Percentiles rank a stretch among this genome's conserved stretches.
phyloP scores from a whole-genome alignment of 768 basidiomycete species.

The Tephrocybe sp. region DNA sequence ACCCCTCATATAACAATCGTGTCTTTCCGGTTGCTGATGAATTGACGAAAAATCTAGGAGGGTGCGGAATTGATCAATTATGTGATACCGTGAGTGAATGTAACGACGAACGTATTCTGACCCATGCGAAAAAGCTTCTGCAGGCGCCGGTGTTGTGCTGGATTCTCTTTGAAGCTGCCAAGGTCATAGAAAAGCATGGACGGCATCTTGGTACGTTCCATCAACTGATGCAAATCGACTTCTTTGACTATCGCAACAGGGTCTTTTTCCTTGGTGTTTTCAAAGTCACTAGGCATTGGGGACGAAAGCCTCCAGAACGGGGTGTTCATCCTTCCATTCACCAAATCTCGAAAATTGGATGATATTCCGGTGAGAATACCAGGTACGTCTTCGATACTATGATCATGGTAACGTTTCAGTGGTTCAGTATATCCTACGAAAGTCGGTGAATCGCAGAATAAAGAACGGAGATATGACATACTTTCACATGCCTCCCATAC shows the following conservation, averaged over 20 bases:
- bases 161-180: background rate
- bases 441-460: too few species aligned
- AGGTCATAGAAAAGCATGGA: slow-evolving; percentile 1
- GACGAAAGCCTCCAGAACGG: background rate
- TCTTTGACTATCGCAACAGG: background rate
- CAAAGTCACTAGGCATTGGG: background rate
- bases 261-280: background rate
- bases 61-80: too few species aligned
- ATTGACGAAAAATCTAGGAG: slow-evolving; percentile 1
- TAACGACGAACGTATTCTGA: background rate
- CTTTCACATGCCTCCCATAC: background rate
- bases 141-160: background rate
- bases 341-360: background rate
- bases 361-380: background rate
- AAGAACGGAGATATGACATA: background rate
- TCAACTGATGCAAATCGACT: background rate
- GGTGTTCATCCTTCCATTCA: background rate
- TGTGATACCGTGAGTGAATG: background rate
- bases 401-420: too few species aligned
- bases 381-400: background rate
- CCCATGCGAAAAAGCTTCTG: background rate
- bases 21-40: slow-evolving; percentile 1
- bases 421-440: too few species aligned
- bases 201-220: background rate
- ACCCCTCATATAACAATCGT: too few species aligned